Base-by-base conservation (phyloP, 2,329 filamentous ascomycete species). In the Ceratocystis colombiana region DNA sequence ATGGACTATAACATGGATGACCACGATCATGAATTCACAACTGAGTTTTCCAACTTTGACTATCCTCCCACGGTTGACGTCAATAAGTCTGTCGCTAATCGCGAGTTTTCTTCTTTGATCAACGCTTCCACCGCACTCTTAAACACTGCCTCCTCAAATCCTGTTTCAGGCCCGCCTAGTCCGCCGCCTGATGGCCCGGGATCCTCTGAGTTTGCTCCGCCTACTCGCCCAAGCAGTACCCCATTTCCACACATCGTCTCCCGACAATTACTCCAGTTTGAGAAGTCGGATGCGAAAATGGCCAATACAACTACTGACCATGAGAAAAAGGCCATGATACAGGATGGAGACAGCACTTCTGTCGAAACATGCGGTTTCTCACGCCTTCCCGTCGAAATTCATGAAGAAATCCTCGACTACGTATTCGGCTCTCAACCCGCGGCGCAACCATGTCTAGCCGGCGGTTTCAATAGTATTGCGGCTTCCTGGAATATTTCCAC, bases 401-500 rank as follows among this genome's bases (percentile, higher is more conserved):
- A 89, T 72, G 86, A 89, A 71, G 83, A 82, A 66, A 86, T 90
- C 65, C 77, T 90, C 15, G 87, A 90, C 72, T 82, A 88, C 70
- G 75, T 89, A 1, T 88, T 89, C 71, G 87, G 86, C 2, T 87
- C 68, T 81, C 85, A 61, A 81, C 85, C 50, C 86, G 87, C 0
- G 78, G 85, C 4, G 79, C 82, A 20, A 81, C 81, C 53, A 80
- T 81, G 68, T 82, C 81, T 71, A 20, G 79, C 80, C 62, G 77
- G 82, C 61, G 78, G 79, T 68, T 48, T 48, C 46, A 48, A 48
- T 79, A 83, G 66, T 78, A 79, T 2, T 81, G 17, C 28, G 8
- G 44, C 44, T 20, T 44, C 62, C 12, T 20, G 28, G 15, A 64
- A 77, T 68, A 76, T 81, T 8, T 78, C 80, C 61, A 80, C 81